A percentile compares a stretch with the other conserved stretches of the same genome.
Conservation (phyloP, 768 basidiomycete genomes). For the Pleurotus sapidus region DNA sequence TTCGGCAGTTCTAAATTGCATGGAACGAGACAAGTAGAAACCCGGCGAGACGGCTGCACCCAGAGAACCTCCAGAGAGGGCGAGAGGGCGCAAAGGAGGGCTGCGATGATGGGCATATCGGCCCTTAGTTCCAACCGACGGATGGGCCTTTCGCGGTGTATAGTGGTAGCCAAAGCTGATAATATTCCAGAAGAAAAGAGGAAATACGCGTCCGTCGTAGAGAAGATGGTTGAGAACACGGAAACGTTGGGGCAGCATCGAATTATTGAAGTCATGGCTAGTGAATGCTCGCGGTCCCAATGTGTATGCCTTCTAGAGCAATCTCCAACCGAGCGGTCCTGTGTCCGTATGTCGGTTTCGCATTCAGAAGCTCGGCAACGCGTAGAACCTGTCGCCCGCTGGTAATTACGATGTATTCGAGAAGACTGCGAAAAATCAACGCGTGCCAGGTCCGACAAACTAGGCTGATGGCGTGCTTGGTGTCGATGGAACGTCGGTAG, state of each 20-base stretch:
- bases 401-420: constrained; percentile 19
- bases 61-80: constrained; percentile 19
- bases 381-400: constrained; percentile 17
- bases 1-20: constrained; percentile 13
- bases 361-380: constrained; percentile 12
- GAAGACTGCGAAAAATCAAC: constrained; percentile 13
- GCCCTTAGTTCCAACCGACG: constrained; percentile 20
- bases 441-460: constrained; percentile 20
- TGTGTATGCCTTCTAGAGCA: constrained; percentile 17
- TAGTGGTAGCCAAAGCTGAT: constrained; percentile 2
- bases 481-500: constrained; percentile 15
- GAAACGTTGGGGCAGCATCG: constrained; percentile 20
- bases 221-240: constrained; percentile 21
- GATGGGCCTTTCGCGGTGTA: constrained; percentile 10
- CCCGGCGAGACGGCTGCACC: constrained; percentile 14
- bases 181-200: constrained; percentile 10
- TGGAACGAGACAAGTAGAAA: neutral
- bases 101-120: constrained; percentile 9
- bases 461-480: constrained; percentile 17
- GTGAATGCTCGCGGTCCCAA: constrained; percentile 17
- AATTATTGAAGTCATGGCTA: constrained; percentile 18
- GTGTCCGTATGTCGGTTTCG: constrained; percentile 3
- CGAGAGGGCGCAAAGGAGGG: constrained; percentile 8
- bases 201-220: constrained; percentile 10
- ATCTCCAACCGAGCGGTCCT: constrained; percentile 23